Percentiles rank a stretch among this genome's conserved stretches.
Evolutionary conservation across 2,329 filamentous ascomycete species (phyloP).

Genomic region (Botrytis hyacinthi): DNA sequence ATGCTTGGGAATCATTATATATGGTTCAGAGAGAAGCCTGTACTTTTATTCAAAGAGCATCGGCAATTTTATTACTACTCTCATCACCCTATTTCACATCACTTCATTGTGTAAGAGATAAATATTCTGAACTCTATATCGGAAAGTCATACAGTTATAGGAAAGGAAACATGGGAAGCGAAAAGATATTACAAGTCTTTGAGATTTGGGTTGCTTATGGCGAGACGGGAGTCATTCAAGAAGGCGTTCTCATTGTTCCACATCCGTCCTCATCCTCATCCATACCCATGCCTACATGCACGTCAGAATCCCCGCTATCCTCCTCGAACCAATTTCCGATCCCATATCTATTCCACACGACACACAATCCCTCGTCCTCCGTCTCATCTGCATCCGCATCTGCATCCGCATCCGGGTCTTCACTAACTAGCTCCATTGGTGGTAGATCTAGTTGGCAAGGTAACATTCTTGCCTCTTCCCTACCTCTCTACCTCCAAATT

Average conservation of each 20-base stretch:
- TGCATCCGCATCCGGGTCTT: neutral
- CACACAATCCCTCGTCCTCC: neutral
- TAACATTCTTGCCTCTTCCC: slow-evolving; percentile 7
- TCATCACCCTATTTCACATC: neutral
- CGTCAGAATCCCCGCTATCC: neutral
- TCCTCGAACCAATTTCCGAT: neutral
- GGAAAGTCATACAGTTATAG: neutral
- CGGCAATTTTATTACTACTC: neutral
- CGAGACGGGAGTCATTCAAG: slow-evolving; percentile 2
- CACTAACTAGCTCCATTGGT: neutral
- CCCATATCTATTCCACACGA: slow-evolving; percentile 5
- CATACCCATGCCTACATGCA: neutral
- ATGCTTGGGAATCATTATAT: neutral
- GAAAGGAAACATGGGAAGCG: neutral
- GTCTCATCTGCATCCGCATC: no score
- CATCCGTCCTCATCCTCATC: neutral
- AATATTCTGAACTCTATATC: neutral
- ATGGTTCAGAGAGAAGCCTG: neutral
- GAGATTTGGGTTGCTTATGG: slow-evolving; percentile 11
- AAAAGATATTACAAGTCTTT: slow-evolving; percentile 1
- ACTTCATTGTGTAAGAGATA: neutral
- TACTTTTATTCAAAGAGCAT: neutral
- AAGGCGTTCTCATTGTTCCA: slow-evolving; percentile 2
- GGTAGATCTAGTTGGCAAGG: slow-evolving; percentile 12
- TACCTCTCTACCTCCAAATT: slow-evolving; percentile 5